Percentiles rank a stretch among this genome's conserved stretches.
phyloP scores from a whole-genome alignment of 2,329 filamentous ascomycete genomes.

The Stemphylium lycopersici region DNA sequence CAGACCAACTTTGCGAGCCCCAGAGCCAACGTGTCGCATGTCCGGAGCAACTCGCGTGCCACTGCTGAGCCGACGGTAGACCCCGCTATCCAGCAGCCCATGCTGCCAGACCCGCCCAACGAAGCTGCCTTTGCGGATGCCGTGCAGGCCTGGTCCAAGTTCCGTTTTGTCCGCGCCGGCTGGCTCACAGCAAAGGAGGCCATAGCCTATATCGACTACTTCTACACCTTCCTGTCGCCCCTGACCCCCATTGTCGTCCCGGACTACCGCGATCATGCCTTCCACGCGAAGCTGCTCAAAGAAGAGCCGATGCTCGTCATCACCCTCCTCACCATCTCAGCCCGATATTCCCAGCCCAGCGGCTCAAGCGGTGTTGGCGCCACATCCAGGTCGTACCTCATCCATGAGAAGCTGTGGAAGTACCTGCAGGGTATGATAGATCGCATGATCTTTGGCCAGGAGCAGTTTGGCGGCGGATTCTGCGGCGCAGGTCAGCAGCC shows the following conservation, averaged over 20 bases:
- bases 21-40: constrained; percentile 31
- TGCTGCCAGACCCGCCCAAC: constrained; percentile 40
- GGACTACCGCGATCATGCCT: constrained; percentile 82
- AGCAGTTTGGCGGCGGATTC: constrained; percentile 90
- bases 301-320: constrained; percentile 94
- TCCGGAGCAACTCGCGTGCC: constrained; percentile 31
- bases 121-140: constrained; percentile 63
- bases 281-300: constrained; percentile 78
- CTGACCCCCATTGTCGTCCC: constrained; percentile 93
- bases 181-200: constrained; percentile 96
- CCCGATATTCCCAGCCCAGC: constrained; percentile 79
- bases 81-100: constrained; percentile 37
- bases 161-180: constrained; percentile 93
- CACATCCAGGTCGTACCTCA: constrained; percentile 82
- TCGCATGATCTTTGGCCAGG: constrained; percentile 92
- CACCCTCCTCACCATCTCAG: constrained; percentile 88
- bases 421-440: constrained; percentile 96
- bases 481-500: constrained; percentile 72
- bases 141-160: constrained; percentile 84
- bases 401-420: constrained; percentile 94
- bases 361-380: constrained; percentile 71
- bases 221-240: constrained; percentile 89
- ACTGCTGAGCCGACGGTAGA: constrained; percentile 38
- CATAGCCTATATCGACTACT: constrained; percentile 93
- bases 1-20: constrained; percentile 45